These are phyloP conservation scores for Cordyceps militaris DNA, from an alignment of 2,329 filamentous ascomycete genomes.

Conservation along the genomic window DNA sequence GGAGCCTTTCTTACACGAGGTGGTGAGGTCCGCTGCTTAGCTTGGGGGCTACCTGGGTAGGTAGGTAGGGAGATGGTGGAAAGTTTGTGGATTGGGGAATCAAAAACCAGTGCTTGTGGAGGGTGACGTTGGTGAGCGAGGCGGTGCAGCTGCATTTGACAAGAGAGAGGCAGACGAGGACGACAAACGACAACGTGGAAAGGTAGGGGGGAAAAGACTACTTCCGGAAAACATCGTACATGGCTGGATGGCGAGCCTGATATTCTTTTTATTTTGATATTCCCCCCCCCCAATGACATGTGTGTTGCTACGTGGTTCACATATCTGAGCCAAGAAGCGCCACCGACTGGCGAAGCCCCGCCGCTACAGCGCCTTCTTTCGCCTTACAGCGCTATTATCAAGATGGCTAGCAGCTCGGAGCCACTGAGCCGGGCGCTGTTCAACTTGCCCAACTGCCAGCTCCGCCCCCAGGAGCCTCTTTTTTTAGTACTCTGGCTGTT, in stretches of 20 bases:
- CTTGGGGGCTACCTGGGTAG: neutral
- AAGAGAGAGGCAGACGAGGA: neutral
- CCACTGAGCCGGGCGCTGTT: neutral
- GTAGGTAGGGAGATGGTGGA: neutral
- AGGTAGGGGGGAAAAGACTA: neutral
- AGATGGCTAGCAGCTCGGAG: neutral
- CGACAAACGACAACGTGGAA: neutral
- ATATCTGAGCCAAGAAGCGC: neutral
- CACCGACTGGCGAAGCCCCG: neutral
- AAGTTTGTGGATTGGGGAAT: neutral
- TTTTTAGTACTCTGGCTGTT: no score
- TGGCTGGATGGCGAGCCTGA: neutral
- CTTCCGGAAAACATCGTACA: no score
- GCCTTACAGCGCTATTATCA: neutral
- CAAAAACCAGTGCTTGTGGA: neutral
- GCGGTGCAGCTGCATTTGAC: neutral
- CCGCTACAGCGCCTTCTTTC: neutral
- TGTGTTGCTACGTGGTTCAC: neutral
- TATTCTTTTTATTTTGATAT: neutral
- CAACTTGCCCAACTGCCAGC: neutral
- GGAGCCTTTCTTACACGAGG: conserved; percentile 12
- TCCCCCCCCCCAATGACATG: neutral
- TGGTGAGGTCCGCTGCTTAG: neutral
- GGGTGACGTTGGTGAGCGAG: neutral
- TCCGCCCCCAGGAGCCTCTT: neutral